These are phyloP conservation scores for Aspergillus steynii DNA, from an alignment of 495 filamentous ascomycete species.

Conservation along the genomic window DNA sequence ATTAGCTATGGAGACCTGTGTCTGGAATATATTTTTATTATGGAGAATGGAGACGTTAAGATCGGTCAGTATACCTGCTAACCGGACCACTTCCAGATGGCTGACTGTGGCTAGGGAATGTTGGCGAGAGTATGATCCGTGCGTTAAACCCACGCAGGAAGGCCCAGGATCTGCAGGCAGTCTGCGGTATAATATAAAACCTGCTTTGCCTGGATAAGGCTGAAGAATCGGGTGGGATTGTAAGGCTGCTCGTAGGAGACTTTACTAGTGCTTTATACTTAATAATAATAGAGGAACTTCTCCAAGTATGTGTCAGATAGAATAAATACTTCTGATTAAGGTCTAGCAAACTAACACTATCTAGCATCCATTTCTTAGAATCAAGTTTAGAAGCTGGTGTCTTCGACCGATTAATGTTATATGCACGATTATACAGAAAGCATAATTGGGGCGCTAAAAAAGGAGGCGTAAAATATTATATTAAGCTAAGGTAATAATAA, in stretches of 20 bases:
- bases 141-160: not conserved
- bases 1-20: conserved; percentile 10
- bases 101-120: conserved; percentile 6
- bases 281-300: conserved; percentile 2
- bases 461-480: not conserved
- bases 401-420: conserved; percentile 13
- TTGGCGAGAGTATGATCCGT: conserved; percentile 13
- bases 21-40: not conserved
- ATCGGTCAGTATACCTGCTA: conserved; percentile 5
- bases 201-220: conserved; percentile 1
- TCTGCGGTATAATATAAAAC: conserved; percentile 1
- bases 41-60: conserved; percentile 9
- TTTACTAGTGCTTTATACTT: conserved; percentile 6
- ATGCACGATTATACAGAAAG: conserved; percentile 8
- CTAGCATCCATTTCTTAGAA: conserved; percentile 12
- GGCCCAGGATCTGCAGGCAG: conserved; percentile 9
- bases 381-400: conserved; percentile 4
- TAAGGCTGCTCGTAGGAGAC: conserved; percentile 11
- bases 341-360: too few species aligned
- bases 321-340: too few species aligned
- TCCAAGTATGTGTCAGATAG: conserved; percentile 8
- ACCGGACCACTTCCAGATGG: not conserved
- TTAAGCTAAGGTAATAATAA: not conserved
- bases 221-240: conserved; percentile 4
- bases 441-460: not conserved